A percentile compares a stretch with the other conserved stretches of the same genome.
Conservation (phyloP, 345 rosid genomes). For the Eucalyptus cladocalyx region DNA sequence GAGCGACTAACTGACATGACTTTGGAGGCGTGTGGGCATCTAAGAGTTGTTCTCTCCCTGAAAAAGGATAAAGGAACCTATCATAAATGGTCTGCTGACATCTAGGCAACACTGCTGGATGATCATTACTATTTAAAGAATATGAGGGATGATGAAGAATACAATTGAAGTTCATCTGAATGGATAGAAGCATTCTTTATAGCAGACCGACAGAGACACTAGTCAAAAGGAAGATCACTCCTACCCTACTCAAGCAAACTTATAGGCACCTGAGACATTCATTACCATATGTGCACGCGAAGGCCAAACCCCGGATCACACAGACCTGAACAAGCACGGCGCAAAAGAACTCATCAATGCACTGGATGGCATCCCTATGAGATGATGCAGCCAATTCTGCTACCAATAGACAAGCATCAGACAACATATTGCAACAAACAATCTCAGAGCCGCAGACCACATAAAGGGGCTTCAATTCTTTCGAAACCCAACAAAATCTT, state of each 20-base stretch:
- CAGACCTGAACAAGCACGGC: neutral
- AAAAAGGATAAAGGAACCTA: neutral
- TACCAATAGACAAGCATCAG: neutral
- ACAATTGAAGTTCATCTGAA: neutral
- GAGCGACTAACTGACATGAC: neutral
- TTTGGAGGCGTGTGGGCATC: neutral
- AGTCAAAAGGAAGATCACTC: neutral
- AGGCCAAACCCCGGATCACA: neutral
- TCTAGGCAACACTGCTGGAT: neutral
- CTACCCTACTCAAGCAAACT: neutral
- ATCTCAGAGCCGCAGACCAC: neutral
- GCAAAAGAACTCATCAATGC: neutral
- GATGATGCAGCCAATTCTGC: neutral
- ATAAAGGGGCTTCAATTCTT: neutral
- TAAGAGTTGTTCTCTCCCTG: neutral
- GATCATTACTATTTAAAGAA: neutral
- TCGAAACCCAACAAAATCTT: neutral
- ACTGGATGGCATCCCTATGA: neutral
- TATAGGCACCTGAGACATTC: neutral
- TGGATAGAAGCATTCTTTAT: neutral
- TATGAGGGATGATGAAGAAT: neutral
- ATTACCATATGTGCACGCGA: neutral
- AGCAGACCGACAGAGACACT: neutral
- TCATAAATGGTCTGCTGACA: neutral
- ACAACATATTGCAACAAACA: neutral